Conservation (phyloP, 2,329 filamentous ascomycete species). For the Penicillium sp. region DNA sequence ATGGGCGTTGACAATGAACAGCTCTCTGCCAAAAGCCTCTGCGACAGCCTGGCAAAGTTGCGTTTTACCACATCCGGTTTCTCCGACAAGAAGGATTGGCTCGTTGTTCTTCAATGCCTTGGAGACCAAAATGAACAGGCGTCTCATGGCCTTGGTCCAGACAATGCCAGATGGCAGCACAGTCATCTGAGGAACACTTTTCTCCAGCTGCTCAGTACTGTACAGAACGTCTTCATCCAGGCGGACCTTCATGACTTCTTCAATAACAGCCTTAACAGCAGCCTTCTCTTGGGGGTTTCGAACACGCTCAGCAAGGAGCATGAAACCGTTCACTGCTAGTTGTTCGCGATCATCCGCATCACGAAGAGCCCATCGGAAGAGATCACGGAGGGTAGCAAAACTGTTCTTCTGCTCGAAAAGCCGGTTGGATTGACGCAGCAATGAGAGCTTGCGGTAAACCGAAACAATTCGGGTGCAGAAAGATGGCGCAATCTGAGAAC, state of each 20-base stretch:
- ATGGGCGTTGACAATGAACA: constrained; percentile 94
- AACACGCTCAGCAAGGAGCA: constrained; percentile 92
- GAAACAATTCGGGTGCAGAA: constrained; percentile 88
- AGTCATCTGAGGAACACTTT: constrained; percentile 50
- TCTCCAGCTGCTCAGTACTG: constrained; percentile 56
- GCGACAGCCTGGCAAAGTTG: constrained; percentile 92
- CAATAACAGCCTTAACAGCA: constrained; percentile 83
- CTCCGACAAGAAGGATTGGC: constrained; percentile 88
- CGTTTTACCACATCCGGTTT: constrained; percentile 97
- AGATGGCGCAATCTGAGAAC: constrained; percentile 84
- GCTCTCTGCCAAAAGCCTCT: constrained; percentile 69
- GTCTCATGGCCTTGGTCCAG: constrained; percentile 93
- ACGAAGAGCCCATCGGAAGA: constrained; percentile 92
- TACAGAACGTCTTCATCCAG: constrained; percentile 76
- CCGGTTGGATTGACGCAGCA: constrained; percentile 82
- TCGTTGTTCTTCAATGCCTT: constrained; percentile 86
- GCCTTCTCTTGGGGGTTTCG: constrained; percentile 82
- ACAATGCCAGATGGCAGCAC: constrained; percentile 58
- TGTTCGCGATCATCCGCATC: constrained; percentile 82
- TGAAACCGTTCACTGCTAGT: constrained; percentile 88
- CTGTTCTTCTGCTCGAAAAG: constrained; percentile 97
- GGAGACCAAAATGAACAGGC: constrained; percentile 85
- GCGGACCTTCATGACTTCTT: constrained; percentile 81
- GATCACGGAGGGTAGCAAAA: constrained; percentile 90
- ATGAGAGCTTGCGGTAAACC: constrained; percentile 89